These are phyloP conservation scores for Citeromyces nyonsensis DNA, from an alignment of 805 yeast genomes.

Conservation along the genomic window DNA sequence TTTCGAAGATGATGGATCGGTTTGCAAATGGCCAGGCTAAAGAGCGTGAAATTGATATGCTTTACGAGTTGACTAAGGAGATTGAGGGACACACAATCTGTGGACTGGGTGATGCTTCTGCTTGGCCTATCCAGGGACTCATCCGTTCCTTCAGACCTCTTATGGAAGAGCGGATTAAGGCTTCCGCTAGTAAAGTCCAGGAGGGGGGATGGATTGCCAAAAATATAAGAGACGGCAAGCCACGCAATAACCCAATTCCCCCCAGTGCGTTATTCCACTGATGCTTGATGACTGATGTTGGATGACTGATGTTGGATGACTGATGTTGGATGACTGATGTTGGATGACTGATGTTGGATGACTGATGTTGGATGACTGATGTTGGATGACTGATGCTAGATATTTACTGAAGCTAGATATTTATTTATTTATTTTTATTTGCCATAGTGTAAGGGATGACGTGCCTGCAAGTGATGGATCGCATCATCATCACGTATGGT, in stretches of 20 bases:
- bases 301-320: too few species aligned
- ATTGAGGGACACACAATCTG: slow-evolving; percentile 88
- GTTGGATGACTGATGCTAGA: too few species aligned
- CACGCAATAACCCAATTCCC: slow-evolving; percentile 44
- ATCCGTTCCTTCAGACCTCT: slow-evolving; percentile 76
- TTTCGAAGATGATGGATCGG: slow-evolving; percentile 73
- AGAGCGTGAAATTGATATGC: slow-evolving; percentile 71
- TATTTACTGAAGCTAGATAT: too few species aligned
- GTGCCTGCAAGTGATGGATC: too few species aligned
- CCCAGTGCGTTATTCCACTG: slow-evolving; percentile 1
- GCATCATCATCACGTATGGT: too few species aligned
- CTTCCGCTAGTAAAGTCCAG: slow-evolving; percentile 35
- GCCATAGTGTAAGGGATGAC: too few species aligned
- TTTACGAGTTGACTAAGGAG: slow-evolving; percentile 71
- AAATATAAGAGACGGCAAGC: slow-evolving; percentile 44
- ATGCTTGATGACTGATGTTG: too few species aligned
- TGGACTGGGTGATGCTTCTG: slow-evolving; percentile 87
- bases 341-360: too few species aligned
- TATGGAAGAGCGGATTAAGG: slow-evolving; percentile 59
- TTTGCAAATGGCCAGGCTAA: slow-evolving; percentile 67
- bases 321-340: too few species aligned
- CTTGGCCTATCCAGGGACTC: slow-evolving; percentile 88
- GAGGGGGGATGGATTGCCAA: slow-evolving; percentile 70
- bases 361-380: too few species aligned
- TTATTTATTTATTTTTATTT: too few species aligned